Conservation (phyloP, 2,329 filamentous ascomycete genomes). For the Chrysoporthe cubensis region DNA sequence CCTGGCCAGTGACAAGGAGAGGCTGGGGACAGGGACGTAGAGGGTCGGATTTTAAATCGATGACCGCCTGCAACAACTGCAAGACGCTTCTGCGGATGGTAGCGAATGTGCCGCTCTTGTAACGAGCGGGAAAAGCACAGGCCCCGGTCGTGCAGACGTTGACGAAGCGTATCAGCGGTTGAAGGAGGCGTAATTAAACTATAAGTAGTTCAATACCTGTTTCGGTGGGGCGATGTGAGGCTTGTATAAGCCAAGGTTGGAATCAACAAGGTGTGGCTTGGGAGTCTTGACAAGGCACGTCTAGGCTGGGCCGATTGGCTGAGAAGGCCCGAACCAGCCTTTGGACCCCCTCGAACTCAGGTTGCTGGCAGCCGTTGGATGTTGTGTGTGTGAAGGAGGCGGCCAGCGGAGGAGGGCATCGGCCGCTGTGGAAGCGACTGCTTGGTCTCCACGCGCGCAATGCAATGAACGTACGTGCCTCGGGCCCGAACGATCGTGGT, state of each 20-base stretch:
- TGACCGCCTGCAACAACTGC: neutral
- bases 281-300: neutral
- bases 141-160: neutral
- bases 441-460: neutral
- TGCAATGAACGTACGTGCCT: conserved; percentile 1
- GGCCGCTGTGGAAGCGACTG: neutral
- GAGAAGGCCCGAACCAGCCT: neutral
- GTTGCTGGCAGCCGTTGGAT: neutral
- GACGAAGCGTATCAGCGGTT: neutral
- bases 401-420: neutral
- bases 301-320: conserved; percentile 9
- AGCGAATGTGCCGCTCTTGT: neutral
- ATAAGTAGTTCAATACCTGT: neutral
- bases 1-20: neutral
- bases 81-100: neutral
- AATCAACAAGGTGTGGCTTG: neutral
- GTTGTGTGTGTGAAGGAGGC: neutral
- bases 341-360: neutral
- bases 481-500: neutral
- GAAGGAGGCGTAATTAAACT: conserved; percentile 4
- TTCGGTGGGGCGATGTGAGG: neutral
- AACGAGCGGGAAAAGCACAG: neutral
- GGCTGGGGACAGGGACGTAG: neutral
- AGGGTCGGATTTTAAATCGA: neutral
- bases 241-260: neutral